Evolutionary conservation across 2,329 filamentous ascomycete species (phyloP), one percentile per base, ranked within the genome.

Genomic region (Phoma herbarum): DNA sequence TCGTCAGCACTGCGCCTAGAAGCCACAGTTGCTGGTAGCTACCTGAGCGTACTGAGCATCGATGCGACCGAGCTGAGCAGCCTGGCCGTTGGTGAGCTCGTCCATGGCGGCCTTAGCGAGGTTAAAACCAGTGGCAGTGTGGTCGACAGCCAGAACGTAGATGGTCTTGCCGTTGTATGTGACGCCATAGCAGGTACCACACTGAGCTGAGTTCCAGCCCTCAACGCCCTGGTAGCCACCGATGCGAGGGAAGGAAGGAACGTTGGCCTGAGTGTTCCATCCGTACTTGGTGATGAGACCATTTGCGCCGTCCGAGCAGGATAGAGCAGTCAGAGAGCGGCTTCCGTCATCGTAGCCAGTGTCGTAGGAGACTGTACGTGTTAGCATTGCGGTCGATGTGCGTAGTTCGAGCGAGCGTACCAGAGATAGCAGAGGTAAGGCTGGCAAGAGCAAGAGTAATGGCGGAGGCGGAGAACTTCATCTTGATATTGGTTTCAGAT

Each of bases 281-380:
- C 81, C 81, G 78, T 85, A 86, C 68, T 81, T 83, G 67, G 84
- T 86, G 62, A 85, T 85, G 61, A 92, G 82, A 57, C 89, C 89
- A 77, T 91, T 88, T 61, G 62, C 45, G 53, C 89, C 89, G 71
- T 91, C 86, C 29, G 86, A 89, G 84, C 89, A 92, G 61, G 87
- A 75, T 43, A 92, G 83, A 5, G 71, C 75, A 31, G 77, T 81
- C 53, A 93, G 75, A 43, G 84, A 81, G 57, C 86, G 84, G 59
- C 65, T 65, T 44, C 74, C 74, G 62, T 88, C 79, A 72, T 93
- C 90, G 79, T 91, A 95, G 72, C 84, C 86, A 20, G 80, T 78
- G 78, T 93, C 90, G 77, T 88, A 94, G 64, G 88, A 89, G 70
- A 93, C 89, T 75, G 50, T 31, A 10, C 41, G 20, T 20, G 45